A percentile compares a stretch with the other conserved stretches of the same genome.
These are phyloP conservation scores for Solanum aculeatissimum DNA, from an alignment of 305 asterid species.

Conservation along the genomic window DNA sequence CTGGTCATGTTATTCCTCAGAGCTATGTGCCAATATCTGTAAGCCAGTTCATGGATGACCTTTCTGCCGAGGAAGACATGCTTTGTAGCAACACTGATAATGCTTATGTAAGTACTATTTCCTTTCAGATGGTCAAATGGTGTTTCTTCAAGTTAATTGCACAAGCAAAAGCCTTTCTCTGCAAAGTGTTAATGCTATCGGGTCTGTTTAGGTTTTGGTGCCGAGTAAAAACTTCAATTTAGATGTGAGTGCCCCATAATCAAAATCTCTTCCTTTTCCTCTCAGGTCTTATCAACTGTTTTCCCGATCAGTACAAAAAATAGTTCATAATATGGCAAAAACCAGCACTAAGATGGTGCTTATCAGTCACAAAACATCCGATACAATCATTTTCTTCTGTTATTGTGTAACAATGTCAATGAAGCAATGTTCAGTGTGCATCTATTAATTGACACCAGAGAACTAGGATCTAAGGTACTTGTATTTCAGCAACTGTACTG, in stretches of 20 bases:
- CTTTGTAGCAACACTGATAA: constrained; percentile 42
- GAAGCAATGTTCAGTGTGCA: not conserved
- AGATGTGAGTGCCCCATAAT: not conserved
- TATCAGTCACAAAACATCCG: not conserved
- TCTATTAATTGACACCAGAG: not conserved
- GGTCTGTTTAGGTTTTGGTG: not conserved
- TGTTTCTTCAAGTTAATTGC: not conserved
- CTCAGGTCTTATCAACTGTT: not conserved
- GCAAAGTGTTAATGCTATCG: not conserved
- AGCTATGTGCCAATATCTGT: constrained; percentile 81
- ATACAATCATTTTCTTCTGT: not conserved
- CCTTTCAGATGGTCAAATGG: not conserved
- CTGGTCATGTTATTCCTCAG: constrained; percentile 90
- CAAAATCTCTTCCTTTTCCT: not conserved
- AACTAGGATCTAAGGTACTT: not conserved
- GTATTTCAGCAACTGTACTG: not conserved
- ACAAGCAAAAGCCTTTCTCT: not conserved
- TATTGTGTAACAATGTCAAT: not conserved
- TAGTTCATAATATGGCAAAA: not conserved
- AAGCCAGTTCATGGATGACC: constrained; percentile 91
- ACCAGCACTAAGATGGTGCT: not conserved
- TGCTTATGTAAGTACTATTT: constrained; percentile 47
- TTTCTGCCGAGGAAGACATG: constrained; percentile 75
- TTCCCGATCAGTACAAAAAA: not conserved
- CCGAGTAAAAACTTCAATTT: not conserved